Evolutionary conservation across 371 early-diverging fungal species (phyloP), one percentile per base, ranked within the genome.

Genomic region (Dichotomocladium elegans): DNA sequence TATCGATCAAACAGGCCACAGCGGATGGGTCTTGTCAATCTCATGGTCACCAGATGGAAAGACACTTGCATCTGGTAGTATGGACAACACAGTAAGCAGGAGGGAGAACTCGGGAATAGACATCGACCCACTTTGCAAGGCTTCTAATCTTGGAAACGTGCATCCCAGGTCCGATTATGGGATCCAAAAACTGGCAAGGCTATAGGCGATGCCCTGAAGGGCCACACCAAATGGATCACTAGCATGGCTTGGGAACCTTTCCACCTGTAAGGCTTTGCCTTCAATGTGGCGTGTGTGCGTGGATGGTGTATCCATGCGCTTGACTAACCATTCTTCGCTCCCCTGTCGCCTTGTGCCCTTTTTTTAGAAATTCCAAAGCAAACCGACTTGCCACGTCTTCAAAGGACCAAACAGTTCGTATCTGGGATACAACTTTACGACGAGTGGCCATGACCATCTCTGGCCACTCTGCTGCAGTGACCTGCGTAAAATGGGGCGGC

Each of bases 401-500:
- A 11, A 91, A 94, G 66, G 99, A 99, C 69, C 87, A 88, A 44
- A 98, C 99, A 0, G 92, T 96, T 26, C 82, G 96, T 19, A 86
- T 99, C 30, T 99, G 99, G 99, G 91, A 99, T 71, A 83, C 91
- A 1, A 70, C 71, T 11, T 78, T 85, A 22, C 84, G 94, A 42
- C 82, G 86, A 29, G 78, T 88, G 49, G 66, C 88, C 8, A 82
- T 95, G 48, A 82, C 92, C 10, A 77, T 98, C 47, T 63, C 94
- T 22, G 86, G 90, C 58, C 99, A 96, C 70, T 92, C 96, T 0
- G 89, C 89, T 3, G 88, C 94, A 8, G 91, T 96, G 12, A 91
- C 92, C 51, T 89, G 93, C 68, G 87, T 95, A 37, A 87, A 90
- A 62, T 95, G 98, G 97, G 94, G 95, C 48, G 97, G 98, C 30